phyloP scores from a whole-genome alignment of 164 flowering plant species.

The Liriodendron chinense region DNA sequence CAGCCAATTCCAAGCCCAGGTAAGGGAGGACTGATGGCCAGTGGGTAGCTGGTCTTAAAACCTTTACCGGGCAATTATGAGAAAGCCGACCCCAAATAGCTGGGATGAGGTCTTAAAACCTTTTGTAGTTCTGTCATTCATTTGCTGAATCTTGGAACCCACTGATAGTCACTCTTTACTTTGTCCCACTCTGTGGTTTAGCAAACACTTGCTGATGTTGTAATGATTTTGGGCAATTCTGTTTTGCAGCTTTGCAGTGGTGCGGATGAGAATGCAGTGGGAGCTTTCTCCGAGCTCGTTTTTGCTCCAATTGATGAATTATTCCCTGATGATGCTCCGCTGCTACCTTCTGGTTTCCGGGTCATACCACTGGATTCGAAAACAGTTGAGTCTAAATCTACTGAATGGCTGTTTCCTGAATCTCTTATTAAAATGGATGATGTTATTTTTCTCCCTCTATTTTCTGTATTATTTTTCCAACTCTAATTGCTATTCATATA shows the following conservation, averaged over 20 bases:
- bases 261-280: constrained; percentile 80
- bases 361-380: constrained; percentile 73
- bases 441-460: background rate
- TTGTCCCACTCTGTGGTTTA: too few species aligned
- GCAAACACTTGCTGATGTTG: background rate
- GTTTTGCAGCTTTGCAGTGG: constrained; percentile 73
- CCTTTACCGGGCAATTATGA: background rate
- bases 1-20: background rate
- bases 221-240: background rate
- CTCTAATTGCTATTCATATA: constrained; percentile 16
- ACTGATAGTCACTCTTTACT: background rate
- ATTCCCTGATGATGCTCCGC: constrained; percentile 89
- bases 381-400: constrained; percentile 53
- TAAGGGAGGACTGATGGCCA: background rate
- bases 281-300: constrained; percentile 86
- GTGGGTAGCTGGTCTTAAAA: background rate
- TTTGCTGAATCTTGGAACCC: background rate
- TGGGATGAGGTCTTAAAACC: background rate
- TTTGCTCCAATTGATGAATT: constrained; percentile 95
- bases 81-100: background rate
- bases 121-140: background rate
- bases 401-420: background rate
- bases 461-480: background rate
- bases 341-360: constrained; percentile 90
- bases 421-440: too few species aligned